These are phyloP conservation scores for Graphilbum sp. DNA, from an alignment of 2,329 filamentous ascomycete species.

Conservation along the genomic window DNA sequence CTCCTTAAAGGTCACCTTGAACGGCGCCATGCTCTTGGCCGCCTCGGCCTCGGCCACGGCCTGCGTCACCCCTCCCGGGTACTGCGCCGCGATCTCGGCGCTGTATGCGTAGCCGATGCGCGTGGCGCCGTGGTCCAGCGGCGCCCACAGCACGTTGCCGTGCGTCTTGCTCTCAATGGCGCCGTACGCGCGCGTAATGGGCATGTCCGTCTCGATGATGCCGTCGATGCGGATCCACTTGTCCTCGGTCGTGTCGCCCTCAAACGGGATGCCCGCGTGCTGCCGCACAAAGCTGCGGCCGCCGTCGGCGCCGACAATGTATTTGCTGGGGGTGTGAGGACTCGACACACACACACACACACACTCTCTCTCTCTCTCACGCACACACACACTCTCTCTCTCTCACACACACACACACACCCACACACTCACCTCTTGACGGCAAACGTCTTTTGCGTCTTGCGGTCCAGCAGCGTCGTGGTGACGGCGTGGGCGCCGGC, in stretches of 20 bases:
- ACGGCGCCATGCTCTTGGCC: conserved; percentile 23
- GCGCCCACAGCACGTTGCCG: conserved; percentile 38
- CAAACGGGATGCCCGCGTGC: conserved; percentile 28
- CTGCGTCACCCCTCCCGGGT: conserved; percentile 19
- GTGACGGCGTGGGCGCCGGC: conserved; percentile 84
- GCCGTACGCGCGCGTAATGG: conserved; percentile 28
- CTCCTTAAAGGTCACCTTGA: conserved; percentile 22
- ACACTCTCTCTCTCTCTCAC: no score
- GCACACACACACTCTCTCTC: no score
- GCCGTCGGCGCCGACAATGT: conserved; percentile 34
- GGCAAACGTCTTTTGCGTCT: conserved; percentile 48
- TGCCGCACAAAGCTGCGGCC: conserved; percentile 30
- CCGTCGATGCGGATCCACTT: conserved; percentile 39
- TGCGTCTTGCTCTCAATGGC: conserved; percentile 30
- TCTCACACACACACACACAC: no score
- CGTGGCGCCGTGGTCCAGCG: conserved; percentile 33
- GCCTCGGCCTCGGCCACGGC: conserved; percentile 38
- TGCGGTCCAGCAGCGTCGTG: conserved; percentile 64
- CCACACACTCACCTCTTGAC: conserved; percentile 40
- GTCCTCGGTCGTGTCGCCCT: conserved; percentile 30
- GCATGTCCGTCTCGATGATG: conserved; percentile 29
- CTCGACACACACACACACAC: no score
- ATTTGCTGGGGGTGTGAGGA: conserved; percentile 18
- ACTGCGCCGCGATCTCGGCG: conserved; percentile 20
- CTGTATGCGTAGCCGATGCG: conserved; percentile 37